These are phyloP conservation scores for Sarocladium brachiariae DNA, from an alignment of 2,329 filamentous ascomycete species.

Conservation along the genomic window DNA sequence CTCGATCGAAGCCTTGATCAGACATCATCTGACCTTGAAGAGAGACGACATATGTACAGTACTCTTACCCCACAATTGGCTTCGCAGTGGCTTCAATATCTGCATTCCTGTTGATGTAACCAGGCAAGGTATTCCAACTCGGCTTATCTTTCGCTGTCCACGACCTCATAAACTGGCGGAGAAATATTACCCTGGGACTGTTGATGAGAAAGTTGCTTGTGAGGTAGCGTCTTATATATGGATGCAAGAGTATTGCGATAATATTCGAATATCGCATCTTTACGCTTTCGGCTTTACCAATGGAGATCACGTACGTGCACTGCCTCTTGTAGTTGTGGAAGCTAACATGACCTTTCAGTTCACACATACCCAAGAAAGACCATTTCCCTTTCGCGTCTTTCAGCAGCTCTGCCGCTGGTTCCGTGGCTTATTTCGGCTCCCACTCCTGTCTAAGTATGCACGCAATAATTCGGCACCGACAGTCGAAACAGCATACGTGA, in stretches of 20 bases:
- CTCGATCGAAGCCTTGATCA: constrained; percentile 13
- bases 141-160: constrained; percentile 13
- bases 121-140: not conserved
- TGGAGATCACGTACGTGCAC: constrained; percentile 13
- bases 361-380: constrained; percentile 7
- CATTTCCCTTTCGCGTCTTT: constrained; percentile 8
- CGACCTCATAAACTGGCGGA: constrained; percentile 17
- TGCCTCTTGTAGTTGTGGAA: not conserved
- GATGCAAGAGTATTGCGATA: constrained; percentile 23
- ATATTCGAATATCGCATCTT: constrained; percentile 21
- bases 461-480: constrained; percentile 5
- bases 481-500: constrained; percentile 16
- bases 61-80: constrained; percentile 13
- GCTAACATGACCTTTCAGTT: not conserved
- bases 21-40: constrained; percentile 14
- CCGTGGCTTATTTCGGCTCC: constrained; percentile 10
- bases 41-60: constrained; percentile 13
- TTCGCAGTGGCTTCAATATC: constrained; percentile 16
- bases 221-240: constrained; percentile 26
- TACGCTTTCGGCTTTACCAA: constrained; percentile 16
- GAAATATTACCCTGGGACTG: constrained; percentile 17
- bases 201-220: constrained; percentile 26
- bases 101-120: constrained; percentile 14
- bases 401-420: constrained; percentile 10
- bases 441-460: constrained; percentile 16